Percentiles rank a stretch among this genome's conserved stretches.
Conservation (phyloP, 2,329 filamentous ascomycete genomes). For the Diaporthe capsici region DNA sequence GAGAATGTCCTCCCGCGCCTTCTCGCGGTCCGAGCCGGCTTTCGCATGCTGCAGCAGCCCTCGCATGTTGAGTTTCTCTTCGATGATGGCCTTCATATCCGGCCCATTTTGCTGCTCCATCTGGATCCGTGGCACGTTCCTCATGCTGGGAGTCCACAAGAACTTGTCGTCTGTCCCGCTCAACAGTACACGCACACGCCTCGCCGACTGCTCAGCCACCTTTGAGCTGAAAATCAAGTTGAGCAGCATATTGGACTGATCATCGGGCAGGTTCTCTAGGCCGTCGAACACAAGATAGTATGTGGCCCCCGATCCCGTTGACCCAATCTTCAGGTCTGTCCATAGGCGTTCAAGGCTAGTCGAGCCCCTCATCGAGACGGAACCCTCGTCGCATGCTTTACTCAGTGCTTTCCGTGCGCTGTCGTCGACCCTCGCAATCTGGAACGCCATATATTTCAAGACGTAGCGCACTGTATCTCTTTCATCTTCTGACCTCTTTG, state of each 20-base stretch:
- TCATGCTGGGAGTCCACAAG: not conserved
- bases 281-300: conserved; percentile 48
- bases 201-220: conserved; percentile 34
- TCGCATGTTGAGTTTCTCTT: conserved; percentile 41
- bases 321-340: conserved; percentile 44
- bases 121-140: conserved; percentile 35
- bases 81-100: conserved; percentile 45
- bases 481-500: conserved; percentile 41
- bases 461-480: conserved; percentile 44
- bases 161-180: conserved; percentile 42
- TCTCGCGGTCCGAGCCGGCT: conserved; percentile 44
- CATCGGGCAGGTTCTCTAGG: conserved; percentile 44
- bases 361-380: conserved; percentile 31
- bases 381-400: conserved; percentile 43
- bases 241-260: conserved; percentile 40
- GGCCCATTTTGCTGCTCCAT: conserved; percentile 43
- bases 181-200: conserved; percentile 44
- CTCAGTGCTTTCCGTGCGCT: conserved; percentile 43
- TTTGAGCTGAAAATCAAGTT: conserved; percentile 35
- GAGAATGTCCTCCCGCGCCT: conserved; percentile 43
- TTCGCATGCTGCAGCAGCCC: conserved; percentile 42
- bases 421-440: conserved; percentile 47
- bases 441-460: conserved; percentile 49
- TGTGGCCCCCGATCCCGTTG: conserved; percentile 37
- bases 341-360: conserved; percentile 42